Evolutionary conservation across 805 yeast genomes (phyloP), one percentile per base, ranked within the genome.

Genomic region (Metschnikowia peoriensis): DNA sequence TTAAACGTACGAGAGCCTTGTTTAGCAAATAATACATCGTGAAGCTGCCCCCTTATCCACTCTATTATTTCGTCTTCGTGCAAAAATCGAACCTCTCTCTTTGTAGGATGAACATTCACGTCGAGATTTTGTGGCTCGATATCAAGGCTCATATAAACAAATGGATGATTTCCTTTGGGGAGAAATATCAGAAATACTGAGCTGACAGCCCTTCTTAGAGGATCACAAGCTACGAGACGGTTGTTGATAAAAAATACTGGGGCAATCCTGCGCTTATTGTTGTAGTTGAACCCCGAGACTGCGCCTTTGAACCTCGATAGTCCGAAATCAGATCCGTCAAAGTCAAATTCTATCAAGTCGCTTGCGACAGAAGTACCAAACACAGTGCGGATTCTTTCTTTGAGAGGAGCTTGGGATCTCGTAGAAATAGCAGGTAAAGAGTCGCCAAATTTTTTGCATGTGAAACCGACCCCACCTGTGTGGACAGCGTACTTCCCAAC

Each of bases 31-130:
- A 94, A 72, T 2, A 71, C 64, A 4, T 67, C 71, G 50, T 83
- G 85, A 1, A 91, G 63, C 6, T 67, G 60, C 0, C 68, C 66
- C 34, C 85, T 75, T 1, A 92, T 75, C 37, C 63, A 60, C 39
- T 85, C 90, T 10, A 89, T 79, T 17, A 94, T 90, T 63, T 92
- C 97, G 43, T 87, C 94, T 61, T 94, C 97, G 65, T 83, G 69
- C 37, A 94, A 70, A 64, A 94, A 91, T 41, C 96, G 67, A 2
- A 94, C 97, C 61, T 93, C 97, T 53, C 93, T 78, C 61, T 94
- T 94, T 0, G 98, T 93, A 0, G 99, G 99, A 64, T 94, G 99
- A 12, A 94, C 85, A 65, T 94, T 94, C 14, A 94, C 98, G 66
- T 94, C 99, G 7, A 94, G 77, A 54, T 85, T 84, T 35, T 69